phyloP scores from a whole-genome alignment of 306 rosid genomes.

The Cucurbita maxima region DNA sequence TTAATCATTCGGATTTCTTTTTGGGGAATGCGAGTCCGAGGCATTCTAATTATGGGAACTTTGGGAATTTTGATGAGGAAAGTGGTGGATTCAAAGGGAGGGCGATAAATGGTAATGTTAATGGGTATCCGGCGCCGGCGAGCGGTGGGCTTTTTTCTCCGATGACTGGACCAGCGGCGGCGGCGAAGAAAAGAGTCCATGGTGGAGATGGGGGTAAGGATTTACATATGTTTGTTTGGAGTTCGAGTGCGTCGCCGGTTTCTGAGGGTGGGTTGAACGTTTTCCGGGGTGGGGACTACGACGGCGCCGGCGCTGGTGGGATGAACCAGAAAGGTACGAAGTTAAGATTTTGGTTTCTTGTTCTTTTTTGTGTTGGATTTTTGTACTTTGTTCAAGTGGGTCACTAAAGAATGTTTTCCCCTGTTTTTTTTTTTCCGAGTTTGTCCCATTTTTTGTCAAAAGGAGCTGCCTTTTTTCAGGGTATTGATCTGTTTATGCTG shows the following conservation, averaged over 20 bases:
- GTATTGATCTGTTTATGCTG: not conserved
- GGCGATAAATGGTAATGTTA: not conserved
- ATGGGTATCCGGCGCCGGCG: slow-evolving; percentile 44
- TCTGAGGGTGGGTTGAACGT: slow-evolving; percentile 77
- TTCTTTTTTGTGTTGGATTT: not conserved
- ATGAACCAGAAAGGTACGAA: slow-evolving; percentile 55
- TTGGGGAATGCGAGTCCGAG: slow-evolving; percentile 50
- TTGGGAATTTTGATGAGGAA: slow-evolving; percentile 57
- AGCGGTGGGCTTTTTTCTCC: slow-evolving; percentile 62
- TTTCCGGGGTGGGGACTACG: slow-evolving; percentile 63
- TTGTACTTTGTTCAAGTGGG: slow-evolving; percentile 3
- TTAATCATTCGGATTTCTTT: slow-evolving; percentile 60
- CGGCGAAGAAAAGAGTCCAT: slow-evolving; percentile 25
- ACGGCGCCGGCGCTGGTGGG: slow-evolving; percentile 40
- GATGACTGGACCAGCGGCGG: slow-evolving; percentile 25
- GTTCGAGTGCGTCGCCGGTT: slow-evolving; percentile 80
- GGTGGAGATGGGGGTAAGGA: slow-evolving; percentile 44
- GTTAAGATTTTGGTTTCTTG: not conserved
- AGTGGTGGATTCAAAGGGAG: slow-evolving; percentile 4
- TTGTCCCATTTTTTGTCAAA: not conserved
- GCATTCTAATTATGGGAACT: slow-evolving; percentile 28
- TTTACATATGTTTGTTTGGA: slow-evolving; percentile 89
- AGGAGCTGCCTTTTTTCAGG: not conserved
- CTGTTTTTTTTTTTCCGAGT: not conserved
- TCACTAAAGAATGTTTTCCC: not conserved